Conservation (phyloP, 768 basidiomycete genomes). For the Lepiota subincarnata region DNA sequence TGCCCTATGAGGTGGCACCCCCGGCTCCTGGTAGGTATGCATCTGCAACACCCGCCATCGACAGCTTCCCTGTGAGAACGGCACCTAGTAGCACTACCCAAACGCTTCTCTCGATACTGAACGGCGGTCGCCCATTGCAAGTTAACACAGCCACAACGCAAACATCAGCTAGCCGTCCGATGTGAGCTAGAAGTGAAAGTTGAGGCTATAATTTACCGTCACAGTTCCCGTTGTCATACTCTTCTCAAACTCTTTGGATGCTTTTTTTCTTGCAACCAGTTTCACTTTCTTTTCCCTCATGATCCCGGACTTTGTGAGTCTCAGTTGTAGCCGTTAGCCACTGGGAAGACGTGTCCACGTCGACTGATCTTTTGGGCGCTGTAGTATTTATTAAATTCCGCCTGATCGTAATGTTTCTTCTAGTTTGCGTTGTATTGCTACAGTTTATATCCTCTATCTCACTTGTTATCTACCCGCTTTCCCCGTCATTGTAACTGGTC, state of each 20-base stretch:
- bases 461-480: slow-evolving; percentile 9
- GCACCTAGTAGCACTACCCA: slow-evolving; percentile 10
- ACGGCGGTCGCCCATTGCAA: slow-evolving; percentile 17
- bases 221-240: not conserved
- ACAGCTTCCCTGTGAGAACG: slow-evolving; percentile 3
- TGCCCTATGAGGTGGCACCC: not conserved
- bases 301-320: not conserved
- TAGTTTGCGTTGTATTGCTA: slow-evolving; percentile 18
- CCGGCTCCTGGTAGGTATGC: slow-evolving; percentile 3
- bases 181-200: not conserved
- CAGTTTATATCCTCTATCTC: slow-evolving; percentile 8
- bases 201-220: not conserved
- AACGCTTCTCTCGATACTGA: slow-evolving; percentile 27
- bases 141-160: not conserved
- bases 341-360: not conserved
- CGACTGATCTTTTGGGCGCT: not conserved
- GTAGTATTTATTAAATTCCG: slow-evolving; percentile 10
- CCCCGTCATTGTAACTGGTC: not conserved
- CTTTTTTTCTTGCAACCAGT: not conserved
- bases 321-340: not conserved
- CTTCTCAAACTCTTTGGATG: not conserved
- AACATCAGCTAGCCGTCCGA: not conserved
- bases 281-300: not conserved
- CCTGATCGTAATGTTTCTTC: slow-evolving; percentile 17
- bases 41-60: slow-evolving; percentile 5